Evolutionary conservation across 768 basidiomycete genomes (phyloP).

Genomic region (Auricularia auricula-judae): DNA sequence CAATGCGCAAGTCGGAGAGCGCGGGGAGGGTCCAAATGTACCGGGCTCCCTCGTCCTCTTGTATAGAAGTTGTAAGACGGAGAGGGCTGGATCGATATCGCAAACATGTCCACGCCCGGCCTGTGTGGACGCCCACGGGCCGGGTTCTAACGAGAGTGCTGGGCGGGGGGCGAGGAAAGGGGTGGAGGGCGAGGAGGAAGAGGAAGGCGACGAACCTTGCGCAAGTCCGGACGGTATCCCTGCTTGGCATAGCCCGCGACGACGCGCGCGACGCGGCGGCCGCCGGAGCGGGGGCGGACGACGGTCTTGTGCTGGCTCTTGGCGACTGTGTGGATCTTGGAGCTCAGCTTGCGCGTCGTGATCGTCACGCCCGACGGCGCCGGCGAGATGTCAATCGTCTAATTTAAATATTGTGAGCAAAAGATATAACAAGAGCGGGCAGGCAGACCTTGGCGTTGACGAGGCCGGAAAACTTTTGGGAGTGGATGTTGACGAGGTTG

Average conservation of each 20-base stretch:
- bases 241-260: conserved; percentile 47
- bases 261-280: conserved; percentile 55
- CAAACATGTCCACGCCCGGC: conserved; percentile 92
- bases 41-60: conserved; percentile 37
- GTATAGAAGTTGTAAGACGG: conserved; percentile 23
- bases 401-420: neutral
- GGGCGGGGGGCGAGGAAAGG: neutral
- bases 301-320: conserved; percentile 35
- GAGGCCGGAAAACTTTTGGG: conserved; percentile 86
- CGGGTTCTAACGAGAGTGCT: conserved; percentile 90
- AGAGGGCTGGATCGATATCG: conserved; percentile 42
- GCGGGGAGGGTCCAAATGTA: conserved; percentile 30
- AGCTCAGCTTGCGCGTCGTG: conserved; percentile 53
- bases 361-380: conserved; percentile 41
- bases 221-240: conserved; percentile 70
- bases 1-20: conserved; percentile 34
- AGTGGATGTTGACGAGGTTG: conserved; percentile 79
- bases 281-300: conserved; percentile 59
- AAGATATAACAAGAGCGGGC: neutral
- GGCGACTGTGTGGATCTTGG: conserved; percentile 39
- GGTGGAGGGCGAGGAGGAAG: neutral
- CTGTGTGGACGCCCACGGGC: conserved; percentile 44
- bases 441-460: conserved; percentile 64
- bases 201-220: conserved; percentile 42
- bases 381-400: conserved; percentile 60